phyloP scores from a whole-genome alignment of 2,329 filamentous ascomycete genomes.

The Calonectria honghensis region DNA sequence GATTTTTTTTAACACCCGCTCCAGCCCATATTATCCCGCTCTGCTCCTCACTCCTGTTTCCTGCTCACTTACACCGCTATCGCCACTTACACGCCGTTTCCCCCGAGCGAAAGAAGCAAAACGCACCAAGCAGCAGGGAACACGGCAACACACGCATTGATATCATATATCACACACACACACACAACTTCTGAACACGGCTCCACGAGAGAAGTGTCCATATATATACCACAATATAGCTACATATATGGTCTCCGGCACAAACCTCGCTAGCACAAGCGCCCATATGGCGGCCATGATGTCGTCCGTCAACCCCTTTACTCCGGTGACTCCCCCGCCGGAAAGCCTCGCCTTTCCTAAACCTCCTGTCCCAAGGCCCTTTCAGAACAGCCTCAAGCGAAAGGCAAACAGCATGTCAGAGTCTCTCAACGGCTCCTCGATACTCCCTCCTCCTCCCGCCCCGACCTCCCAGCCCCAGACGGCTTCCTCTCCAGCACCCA shows the following conservation, averaged over 20 bases:
- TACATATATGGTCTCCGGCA: conserved; percentile 47
- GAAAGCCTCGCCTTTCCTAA: conserved; percentile 57
- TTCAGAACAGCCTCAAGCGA: conserved; percentile 54
- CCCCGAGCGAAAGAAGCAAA: conserved; percentile 15
- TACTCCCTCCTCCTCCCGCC: conserved; percentile 49
- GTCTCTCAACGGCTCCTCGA: conserved; percentile 48
- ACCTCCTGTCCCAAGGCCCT: conserved; percentile 55
- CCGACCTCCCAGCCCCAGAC: conserved; percentile 53
- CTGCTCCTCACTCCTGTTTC: conserved; percentile 7
- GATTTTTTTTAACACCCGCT: conserved; percentile 42
- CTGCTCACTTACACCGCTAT: conserved; percentile 6
- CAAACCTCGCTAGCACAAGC: conserved; percentile 40
- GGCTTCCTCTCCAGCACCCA: conserved; percentile 47
- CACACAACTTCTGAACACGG: not conserved
- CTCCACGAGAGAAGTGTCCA: conserved; percentile 16
- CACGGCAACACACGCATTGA: conserved; percentile 8
- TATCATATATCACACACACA: conserved; percentile 5
- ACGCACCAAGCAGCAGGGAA: conserved; percentile 10
- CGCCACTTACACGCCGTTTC: conserved; percentile 14
- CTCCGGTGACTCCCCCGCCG: conserved; percentile 56
- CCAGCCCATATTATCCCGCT: conserved; percentile 21
- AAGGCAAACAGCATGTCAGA: conserved; percentile 55
- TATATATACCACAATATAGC: conserved; percentile 32
- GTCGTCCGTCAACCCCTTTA: conserved; percentile 57
- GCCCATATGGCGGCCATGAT: conserved; percentile 56